phyloP scores from a whole-genome alignment of 2,329 filamentous ascomycete species.

The Fusarium sp. region DNA sequence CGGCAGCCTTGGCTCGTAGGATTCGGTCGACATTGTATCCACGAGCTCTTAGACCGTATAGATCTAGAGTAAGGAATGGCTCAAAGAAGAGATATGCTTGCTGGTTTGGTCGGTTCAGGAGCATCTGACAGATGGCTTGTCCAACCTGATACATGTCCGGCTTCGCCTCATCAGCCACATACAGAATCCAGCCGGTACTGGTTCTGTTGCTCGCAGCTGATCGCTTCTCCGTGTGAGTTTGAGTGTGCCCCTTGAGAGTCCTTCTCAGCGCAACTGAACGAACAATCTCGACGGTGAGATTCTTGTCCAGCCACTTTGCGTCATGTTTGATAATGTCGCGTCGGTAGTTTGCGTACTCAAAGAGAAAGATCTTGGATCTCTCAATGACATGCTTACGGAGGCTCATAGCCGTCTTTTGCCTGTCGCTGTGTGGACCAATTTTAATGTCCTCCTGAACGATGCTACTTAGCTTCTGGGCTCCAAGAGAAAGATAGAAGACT shows the following conservation, averaged over 20 bases:
- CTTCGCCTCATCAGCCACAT: conserved; percentile 74
- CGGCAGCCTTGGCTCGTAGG: conserved; percentile 85
- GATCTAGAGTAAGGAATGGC: conserved; percentile 86
- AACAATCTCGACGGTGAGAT: conserved; percentile 82
- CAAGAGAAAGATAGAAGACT: conserved; percentile 84
- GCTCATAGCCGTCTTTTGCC: conserved; percentile 76
- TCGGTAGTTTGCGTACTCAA: conserved; percentile 78
- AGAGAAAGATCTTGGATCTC: conserved; percentile 88
- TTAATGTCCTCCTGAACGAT: conserved; percentile 83
- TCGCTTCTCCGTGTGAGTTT: conserved; percentile 79
- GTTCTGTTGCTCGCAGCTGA: conserved; percentile 75
- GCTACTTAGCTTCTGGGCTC: conserved; percentile 79
- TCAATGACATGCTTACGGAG: conserved; percentile 88
- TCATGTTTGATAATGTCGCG: conserved; percentile 87
- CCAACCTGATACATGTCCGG: conserved; percentile 94
- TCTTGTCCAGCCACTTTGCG: conserved; percentile 89
- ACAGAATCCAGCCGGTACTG: conserved; percentile 73
- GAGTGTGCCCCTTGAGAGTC: conserved; percentile 76
- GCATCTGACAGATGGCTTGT: conserved; percentile 83
- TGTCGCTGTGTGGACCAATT: conserved; percentile 74
- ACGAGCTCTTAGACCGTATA: conserved; percentile 83
- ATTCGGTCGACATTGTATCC: conserved; percentile 98
- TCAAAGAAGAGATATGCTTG: conserved; percentile 92
- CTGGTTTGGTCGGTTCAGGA: conserved; percentile 86
- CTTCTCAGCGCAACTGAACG: conserved; percentile 81